Evolutionary conservation across 2,329 filamentous ascomycete species (phyloP), one percentile per base, ranked within the genome.

Genomic region (Fusarium clavum): DNA sequence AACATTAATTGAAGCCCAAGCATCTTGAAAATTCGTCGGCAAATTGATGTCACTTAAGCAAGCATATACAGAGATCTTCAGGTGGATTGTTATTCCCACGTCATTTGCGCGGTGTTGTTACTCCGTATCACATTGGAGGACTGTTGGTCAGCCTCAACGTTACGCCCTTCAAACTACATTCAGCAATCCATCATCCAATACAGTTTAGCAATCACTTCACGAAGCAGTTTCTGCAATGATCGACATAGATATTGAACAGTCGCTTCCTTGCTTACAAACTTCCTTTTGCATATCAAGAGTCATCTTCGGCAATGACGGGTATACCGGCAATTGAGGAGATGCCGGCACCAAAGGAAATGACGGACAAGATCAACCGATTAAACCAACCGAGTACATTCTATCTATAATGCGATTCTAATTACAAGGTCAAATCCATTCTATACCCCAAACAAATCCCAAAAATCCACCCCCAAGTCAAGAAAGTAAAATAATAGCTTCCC

Each of bases 391-490:
- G 34, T 27, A 13, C 16, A 24, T 34, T 38, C 55, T n/a, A 54
- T 44, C 34, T 38, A 38, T 29, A 54, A 40, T 55, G 20, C 34
- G 24, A 49, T 41, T 52, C 20, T 40, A 66, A 61, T 12, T 60
- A 61, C 48, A 66, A 40, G 38, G 41, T 52, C 58, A 43, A 59
- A 52, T 18, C 38, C 49, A 48, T 25, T 62, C 62, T 67, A 67
- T 67, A 38, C 34, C 18, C 34, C 34, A 38, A 40, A 32, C 41
- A 27, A 44, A 22, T 38, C 41, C 56, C 29, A 46, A 47, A 57
- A 40, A 24, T 22, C 25, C 9, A 38, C 30, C 27, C 41, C 40
- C 63, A 48, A 62, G 40, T 52, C 34, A 38, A 52, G 46, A 60
- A 52, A 47, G 24, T 52, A 41, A 27, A 43, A 40, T 38, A 24